These are phyloP conservation scores for Punica granatum DNA, from an alignment of 345 rosid species.

Conservation along the genomic window DNA sequence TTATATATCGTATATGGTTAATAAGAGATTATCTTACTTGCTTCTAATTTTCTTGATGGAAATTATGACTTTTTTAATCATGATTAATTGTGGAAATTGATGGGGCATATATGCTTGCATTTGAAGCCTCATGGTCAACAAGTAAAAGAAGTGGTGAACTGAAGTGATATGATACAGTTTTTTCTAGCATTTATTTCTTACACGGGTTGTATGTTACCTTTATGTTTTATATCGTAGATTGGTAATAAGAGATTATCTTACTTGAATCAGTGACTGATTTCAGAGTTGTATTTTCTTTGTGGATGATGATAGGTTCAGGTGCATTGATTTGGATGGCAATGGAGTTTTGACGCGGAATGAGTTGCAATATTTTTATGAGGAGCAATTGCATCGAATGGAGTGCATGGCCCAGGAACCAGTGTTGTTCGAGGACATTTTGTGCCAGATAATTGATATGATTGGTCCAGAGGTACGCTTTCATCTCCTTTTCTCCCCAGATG, in stretches of 20 bases:
- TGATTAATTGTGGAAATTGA: background rate
- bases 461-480: slow-evolving; percentile 60
- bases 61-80: background rate
- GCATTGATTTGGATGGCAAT: slow-evolving; percentile 94
- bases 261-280: background rate
- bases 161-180: background rate
- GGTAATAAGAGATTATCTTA: background rate
- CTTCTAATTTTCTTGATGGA: slow-evolving; percentile 1
- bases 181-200: too few species aligned
- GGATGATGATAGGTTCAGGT: slow-evolving; percentile 62
- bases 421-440: slow-evolving; percentile 85
- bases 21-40: background rate
- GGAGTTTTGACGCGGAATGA: slow-evolving; percentile 78
- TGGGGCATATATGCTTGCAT: background rate
- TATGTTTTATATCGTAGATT: background rate
- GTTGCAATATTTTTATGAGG: slow-evolving; percentile 90
- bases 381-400: slow-evolving; percentile 97
- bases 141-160: background rate
- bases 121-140: background rate
- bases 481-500: background rate
- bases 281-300: background rate
- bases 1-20: background rate
- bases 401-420: slow-evolving; percentile 99
- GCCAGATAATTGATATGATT: slow-evolving; percentile 94
- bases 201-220: background rate